Evolutionary conservation across 2,329 filamentous ascomycete species (phyloP).

Genomic region (Ophiostoma piceae): DNA sequence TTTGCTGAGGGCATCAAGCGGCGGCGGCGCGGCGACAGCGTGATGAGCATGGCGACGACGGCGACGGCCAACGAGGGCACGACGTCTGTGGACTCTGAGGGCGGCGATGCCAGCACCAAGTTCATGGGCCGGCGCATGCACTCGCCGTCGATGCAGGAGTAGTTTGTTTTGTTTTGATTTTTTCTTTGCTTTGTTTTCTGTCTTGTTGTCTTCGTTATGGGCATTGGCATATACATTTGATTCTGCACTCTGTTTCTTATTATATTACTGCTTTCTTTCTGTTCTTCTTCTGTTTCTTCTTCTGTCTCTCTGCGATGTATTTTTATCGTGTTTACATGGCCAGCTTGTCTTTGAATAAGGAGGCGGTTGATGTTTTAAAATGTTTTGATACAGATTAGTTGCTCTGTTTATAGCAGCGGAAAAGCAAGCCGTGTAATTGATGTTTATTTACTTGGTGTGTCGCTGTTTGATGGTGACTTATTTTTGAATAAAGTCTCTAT

Average conservation of each 20-base stretch:
- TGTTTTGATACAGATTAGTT: constrained; percentile 6
- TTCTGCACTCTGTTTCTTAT: not conserved
- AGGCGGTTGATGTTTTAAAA: constrained; percentile 6
- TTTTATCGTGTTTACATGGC: not conserved
- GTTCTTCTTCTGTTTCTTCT: not conserved
- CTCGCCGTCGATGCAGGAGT: constrained; percentile 14
- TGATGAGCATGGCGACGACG: constrained; percentile 25
- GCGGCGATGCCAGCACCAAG: constrained; percentile 30
- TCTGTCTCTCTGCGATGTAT: not conserved
- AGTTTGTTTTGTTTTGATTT: not conserved
- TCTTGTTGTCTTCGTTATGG: constrained; percentile 9
- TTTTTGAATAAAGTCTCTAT: too few species aligned
- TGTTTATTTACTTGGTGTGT: not conserved
- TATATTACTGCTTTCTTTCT: not conserved
- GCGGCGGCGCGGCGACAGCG: constrained; percentile 25
- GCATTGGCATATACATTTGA: constrained; percentile 13
- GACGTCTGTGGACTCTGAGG: constrained; percentile 27
- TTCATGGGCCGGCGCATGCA: constrained; percentile 29
- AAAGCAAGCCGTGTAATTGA: constrained; percentile 7
- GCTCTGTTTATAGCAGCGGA: constrained; percentile 8
- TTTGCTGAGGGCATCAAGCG: constrained; percentile 4
- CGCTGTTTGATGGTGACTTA: not conserved
- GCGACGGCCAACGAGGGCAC: constrained; percentile 19
- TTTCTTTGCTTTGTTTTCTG: not conserved
- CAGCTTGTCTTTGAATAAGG: not conserved